Percentiles rank a stretch among this genome's conserved stretches.
These are phyloP conservation scores for Boletus austroedulis DNA, from an alignment of 1,284 basidiomycete species.

Conservation along the genomic window DNA sequence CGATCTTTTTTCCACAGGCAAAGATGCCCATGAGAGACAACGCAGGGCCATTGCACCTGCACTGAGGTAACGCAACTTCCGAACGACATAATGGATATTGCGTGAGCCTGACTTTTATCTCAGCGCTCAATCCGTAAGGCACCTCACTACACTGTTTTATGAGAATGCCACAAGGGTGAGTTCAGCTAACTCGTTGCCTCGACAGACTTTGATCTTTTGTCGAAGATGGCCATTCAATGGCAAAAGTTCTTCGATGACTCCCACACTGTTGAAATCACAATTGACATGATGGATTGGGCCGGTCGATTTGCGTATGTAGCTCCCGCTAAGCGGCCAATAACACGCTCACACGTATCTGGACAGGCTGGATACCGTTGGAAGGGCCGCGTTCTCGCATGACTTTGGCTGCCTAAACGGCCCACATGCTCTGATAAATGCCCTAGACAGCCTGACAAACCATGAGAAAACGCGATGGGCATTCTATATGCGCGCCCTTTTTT, in stretches of 20 bases:
- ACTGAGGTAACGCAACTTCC: slow-evolving; percentile 42
- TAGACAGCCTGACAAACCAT: slow-evolving; percentile 57
- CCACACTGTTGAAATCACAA: slow-evolving; percentile 38
- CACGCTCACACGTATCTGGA: slow-evolving; percentile 6
- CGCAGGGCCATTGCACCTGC: slow-evolving; percentile 51
- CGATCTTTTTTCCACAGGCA: slow-evolving; percentile 37
- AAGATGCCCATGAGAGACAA: slow-evolving; percentile 52
- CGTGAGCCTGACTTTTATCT: slow-evolving; percentile 2
- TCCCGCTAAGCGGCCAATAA: neutral
- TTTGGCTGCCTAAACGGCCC: slow-evolving; percentile 50
- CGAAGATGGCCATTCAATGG: slow-evolving; percentile 47
- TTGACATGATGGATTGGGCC: slow-evolving; percentile 57
- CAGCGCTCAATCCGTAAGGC: slow-evolving; percentile 52
- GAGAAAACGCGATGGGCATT: slow-evolving; percentile 55
- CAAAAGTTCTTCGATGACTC: slow-evolving; percentile 41
- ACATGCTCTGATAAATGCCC: slow-evolving; percentile 45
- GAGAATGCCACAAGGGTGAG: slow-evolving; percentile 44
- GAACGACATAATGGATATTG: neutral
- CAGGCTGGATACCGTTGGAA: slow-evolving; percentile 54
- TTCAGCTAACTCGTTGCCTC: slow-evolving; percentile 7
- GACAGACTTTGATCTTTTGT: neutral
- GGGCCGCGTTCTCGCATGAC: slow-evolving; percentile 56
- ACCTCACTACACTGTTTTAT: slow-evolving; percentile 48
- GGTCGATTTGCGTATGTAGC: slow-evolving; percentile 53
- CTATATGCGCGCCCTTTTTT: slow-evolving; percentile 61